These are phyloP conservation scores for Plantago major DNA, from an alignment of 257 asterid genomes.

Conservation along the genomic window DNA sequence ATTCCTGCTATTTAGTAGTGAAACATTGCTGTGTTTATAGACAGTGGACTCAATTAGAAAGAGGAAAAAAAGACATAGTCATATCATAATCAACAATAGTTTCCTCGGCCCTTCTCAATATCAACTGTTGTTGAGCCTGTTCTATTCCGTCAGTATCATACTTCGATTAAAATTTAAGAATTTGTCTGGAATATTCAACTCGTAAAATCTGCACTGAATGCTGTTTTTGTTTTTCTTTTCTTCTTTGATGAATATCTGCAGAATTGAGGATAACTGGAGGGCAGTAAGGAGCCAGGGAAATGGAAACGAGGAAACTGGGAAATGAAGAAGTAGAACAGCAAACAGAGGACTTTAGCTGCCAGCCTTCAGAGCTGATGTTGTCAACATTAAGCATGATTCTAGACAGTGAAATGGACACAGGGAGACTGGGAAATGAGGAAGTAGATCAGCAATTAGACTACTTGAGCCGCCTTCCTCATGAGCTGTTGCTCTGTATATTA, in stretches of 20 bases:
- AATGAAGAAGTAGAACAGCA: background rate
- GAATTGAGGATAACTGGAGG: background rate
- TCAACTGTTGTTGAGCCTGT: too few species aligned
- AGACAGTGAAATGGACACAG: background rate
- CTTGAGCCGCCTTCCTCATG: background rate
- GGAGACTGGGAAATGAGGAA: background rate
- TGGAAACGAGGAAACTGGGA: background rate
- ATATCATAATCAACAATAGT: too few species aligned
- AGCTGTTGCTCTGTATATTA: background rate
- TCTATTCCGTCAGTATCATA: too few species aligned
- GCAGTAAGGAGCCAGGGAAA: background rate
- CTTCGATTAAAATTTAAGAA: too few species aligned
- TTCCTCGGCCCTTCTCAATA: too few species aligned
- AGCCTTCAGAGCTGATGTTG: too few species aligned
- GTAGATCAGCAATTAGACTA: background rate
- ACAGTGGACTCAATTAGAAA: too few species aligned
- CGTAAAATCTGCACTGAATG: background rate
- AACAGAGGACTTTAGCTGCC: background rate
- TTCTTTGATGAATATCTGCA: background rate
- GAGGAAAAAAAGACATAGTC: too few species aligned
- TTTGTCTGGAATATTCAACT: background rate
- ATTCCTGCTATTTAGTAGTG: too few species aligned
- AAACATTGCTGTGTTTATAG: too few species aligned
- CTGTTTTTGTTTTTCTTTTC: background rate
- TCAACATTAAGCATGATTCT: too few species aligned